Percentiles rank a stretch among this genome's conserved stretches.
These are phyloP conservation scores for Albophoma yamanashiensis DNA, from an alignment of 2,329 filamentous ascomycete genomes.

Conservation along the genomic window DNA sequence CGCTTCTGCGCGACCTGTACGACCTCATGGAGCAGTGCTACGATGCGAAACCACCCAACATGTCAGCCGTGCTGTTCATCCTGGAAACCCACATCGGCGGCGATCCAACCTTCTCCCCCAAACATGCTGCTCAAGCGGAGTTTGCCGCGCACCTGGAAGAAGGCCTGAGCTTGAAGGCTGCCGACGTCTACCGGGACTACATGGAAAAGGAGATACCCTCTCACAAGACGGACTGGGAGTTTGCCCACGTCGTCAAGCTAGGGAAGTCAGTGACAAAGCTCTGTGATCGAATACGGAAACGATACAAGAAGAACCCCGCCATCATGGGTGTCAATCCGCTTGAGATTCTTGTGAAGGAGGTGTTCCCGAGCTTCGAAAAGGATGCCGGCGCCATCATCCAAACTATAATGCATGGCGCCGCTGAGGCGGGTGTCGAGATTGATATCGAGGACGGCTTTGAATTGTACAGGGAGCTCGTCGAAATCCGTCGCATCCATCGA, in stretches of 20 bases:
- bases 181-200: conserved; percentile 67
- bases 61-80: conserved; percentile 70
- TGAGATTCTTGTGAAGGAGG: conserved; percentile 66
- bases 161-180: conserved; percentile 63
- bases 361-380: conserved; percentile 82
- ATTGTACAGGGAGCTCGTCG: conserved; percentile 78
- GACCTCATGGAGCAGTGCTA: conserved; percentile 82
- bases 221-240: conserved; percentile 76
- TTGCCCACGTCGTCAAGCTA: conserved; percentile 80
- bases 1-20: conserved; percentile 76
- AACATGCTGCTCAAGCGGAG: conserved; percentile 57
- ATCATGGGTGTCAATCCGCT: conserved; percentile 64
- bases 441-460: conserved; percentile 89
- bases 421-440: conserved; percentile 62
- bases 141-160: conserved; percentile 65
- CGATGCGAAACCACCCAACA: conserved; percentile 73
- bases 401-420: conserved; percentile 65
- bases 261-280: conserved; percentile 79
- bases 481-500: conserved; percentile 71
- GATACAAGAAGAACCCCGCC: conserved; percentile 77
- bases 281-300: conserved; percentile 81
- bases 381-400: conserved; percentile 80
- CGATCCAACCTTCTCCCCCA: conserved; percentile 65
- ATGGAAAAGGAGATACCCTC: conserved; percentile 73
- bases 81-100: conserved; percentile 72